Conservation (phyloP, 1,284 basidiomycete species). For the Apiotrichum domesticum region DNA sequence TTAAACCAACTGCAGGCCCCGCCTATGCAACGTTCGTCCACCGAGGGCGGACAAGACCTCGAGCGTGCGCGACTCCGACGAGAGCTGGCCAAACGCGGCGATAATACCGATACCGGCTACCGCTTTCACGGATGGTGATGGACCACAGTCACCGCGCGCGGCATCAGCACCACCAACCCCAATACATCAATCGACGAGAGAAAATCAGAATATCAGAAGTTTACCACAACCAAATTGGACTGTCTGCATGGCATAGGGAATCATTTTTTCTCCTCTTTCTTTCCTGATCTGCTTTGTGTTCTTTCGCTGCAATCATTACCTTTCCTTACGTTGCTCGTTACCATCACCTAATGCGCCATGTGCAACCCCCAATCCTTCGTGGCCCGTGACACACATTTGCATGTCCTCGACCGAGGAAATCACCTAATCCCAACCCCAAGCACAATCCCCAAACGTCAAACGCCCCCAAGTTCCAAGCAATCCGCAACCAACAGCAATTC, state of each 20-base stretch:
- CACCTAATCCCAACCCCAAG: too few relatives aligned
- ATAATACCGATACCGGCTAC: constrained; percentile 35
- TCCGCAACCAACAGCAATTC: neutral
- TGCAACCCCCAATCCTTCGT: neutral
- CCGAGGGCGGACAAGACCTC: constrained; percentile 23
- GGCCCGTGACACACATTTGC: too few relatives aligned
- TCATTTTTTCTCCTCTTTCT: neutral
- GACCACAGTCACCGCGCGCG: neutral
- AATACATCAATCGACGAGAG: neutral
- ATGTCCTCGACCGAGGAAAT: too few relatives aligned
- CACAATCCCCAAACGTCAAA: too few relatives aligned
- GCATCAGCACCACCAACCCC: neutral
- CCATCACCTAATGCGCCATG: neutral
- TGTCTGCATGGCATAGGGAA: constrained; percentile 2
- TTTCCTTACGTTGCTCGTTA: neutral
- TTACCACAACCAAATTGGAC: neutral
- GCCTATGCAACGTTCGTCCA: constrained; percentile 32
- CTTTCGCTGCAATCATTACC: neutral
- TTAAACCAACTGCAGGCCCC: constrained; percentile 17
- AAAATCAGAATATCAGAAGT: constrained; percentile 1
- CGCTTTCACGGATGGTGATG: constrained; percentile 39
- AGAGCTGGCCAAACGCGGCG: constrained; percentile 24
- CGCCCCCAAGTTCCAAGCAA: too few relatives aligned
- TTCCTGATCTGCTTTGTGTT: neutral
- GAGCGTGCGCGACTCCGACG: constrained; percentile 18